Percentiles rank a stretch among this genome's conserved stretches.
Conservation (phyloP, 2,329 filamentous ascomycete genomes). For the Tolypocladium amazonense region DNA sequence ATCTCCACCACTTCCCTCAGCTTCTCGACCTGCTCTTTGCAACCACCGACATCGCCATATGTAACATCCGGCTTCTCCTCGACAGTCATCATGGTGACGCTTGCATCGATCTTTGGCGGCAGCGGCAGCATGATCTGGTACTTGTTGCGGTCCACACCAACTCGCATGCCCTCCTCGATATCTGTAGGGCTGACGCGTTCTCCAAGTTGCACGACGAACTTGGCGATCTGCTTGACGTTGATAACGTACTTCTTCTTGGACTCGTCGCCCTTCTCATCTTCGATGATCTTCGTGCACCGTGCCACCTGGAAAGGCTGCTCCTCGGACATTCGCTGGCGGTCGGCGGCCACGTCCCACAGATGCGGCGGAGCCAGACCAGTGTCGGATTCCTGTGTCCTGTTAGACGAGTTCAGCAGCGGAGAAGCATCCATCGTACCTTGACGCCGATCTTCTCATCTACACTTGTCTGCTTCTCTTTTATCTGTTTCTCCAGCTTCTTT, state of each 20-base stretch:
- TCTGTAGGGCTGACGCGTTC: constrained; percentile 96
- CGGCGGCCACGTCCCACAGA: constrained; percentile 96
- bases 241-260: constrained; percentile 99
- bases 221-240: constrained; percentile 99
- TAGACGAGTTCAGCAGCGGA: constrained; percentile 5
- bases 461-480: constrained; percentile 97
- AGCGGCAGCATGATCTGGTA: constrained; percentile 96
- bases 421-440: constrained; percentile 39
- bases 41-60: constrained; percentile 96
- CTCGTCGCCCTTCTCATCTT: constrained; percentile 82
- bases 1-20: constrained; percentile 97
- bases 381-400: constrained; percentile 72
- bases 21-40: constrained; percentile 99
- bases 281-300: constrained; percentile 97
- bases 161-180: constrained; percentile 98
- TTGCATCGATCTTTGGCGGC: constrained; percentile 96
- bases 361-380: constrained; percentile 96
- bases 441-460: constrained; percentile 98
- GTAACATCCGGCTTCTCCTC: constrained; percentile 99
- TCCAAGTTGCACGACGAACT: constrained; percentile 96
- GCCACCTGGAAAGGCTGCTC: constrained; percentile 97
- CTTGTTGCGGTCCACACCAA: constrained; percentile 97
- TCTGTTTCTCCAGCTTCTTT: constrained; percentile 97
- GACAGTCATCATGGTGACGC: constrained; percentile 99
- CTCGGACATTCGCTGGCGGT: constrained; percentile 96